Conservation (phyloP, 352 stramenopile genomes). For the Thalassiosira allenii region DNA sequence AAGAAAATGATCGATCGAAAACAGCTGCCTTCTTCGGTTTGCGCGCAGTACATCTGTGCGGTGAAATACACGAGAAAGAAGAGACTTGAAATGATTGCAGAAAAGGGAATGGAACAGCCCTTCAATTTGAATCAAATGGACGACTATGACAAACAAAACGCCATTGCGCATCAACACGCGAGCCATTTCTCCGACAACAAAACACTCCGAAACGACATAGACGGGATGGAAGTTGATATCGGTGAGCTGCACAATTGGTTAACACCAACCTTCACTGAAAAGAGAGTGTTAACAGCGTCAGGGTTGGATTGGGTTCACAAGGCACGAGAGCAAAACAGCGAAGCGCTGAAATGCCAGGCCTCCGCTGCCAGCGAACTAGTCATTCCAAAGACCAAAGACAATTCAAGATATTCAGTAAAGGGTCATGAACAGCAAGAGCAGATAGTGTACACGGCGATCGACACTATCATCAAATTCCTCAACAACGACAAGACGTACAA, state of each 20-base stretch:
- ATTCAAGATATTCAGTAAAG: neutral
- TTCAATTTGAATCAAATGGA: conserved; percentile 5
- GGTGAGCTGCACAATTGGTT: conserved; percentile 19
- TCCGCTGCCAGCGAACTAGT: neutral
- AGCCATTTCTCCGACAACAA: conserved; percentile 16
- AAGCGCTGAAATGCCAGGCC: neutral
- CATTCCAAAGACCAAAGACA: neutral
- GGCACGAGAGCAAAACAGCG: neutral
- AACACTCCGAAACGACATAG: conserved; percentile 1
- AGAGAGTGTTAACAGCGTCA: neutral
- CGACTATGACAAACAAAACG: neutral
- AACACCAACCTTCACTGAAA: neutral
- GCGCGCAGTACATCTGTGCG: conserved; percentile 15
- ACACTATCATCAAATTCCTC: conserved; percentile 37
- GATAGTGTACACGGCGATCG: conserved; percentile 7
- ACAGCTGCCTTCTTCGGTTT: conserved; percentile 17
- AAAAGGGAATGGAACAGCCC: neutral
- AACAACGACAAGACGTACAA: conserved; percentile 32
- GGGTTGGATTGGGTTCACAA: neutral
- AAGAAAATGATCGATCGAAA: conserved; percentile 24
- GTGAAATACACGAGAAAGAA: conserved; percentile 19
- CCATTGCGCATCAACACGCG: neutral
- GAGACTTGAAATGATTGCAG: conserved; percentile 21
- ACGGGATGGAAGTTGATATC: conserved; percentile 27
- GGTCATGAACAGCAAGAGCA: conserved; percentile 2